These are phyloP conservation scores for Coniochaeta sp. DNA, from an alignment of 2,329 filamentous ascomycete genomes.

Conservation along the genomic window DNA sequence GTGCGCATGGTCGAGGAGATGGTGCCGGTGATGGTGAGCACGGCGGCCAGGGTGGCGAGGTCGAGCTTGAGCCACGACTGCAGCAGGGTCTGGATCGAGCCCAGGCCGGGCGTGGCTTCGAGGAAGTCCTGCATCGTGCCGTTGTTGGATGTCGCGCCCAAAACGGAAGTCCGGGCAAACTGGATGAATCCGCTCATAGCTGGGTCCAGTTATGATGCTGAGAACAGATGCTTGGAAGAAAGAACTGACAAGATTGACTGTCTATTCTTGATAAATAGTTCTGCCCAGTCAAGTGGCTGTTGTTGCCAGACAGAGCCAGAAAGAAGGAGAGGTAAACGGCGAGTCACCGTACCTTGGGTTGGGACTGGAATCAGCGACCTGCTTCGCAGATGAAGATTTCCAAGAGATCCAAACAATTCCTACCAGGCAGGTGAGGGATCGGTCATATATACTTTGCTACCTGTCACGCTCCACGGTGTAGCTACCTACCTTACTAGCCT, in stretches of 20 bases:
- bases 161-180: neutral
- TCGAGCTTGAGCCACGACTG: neutral
- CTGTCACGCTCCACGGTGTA: neutral
- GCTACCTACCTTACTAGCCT: no score
- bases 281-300: no score
- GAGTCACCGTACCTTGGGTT: neutral
- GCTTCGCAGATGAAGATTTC: neutral
- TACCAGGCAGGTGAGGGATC: neutral
- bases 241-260: no score
- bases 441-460: neutral
- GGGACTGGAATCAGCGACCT: neutral
- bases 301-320: no score
- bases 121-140: neutral
- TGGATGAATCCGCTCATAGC: neutral
- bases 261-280: no score
- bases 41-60: neutral
- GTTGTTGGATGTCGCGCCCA: neutral
- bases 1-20: neutral
- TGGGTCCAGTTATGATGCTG: no score
- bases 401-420: neutral
- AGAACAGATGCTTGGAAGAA: no score
- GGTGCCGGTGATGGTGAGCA: slow-evolving; percentile 2
- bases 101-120: neutral
- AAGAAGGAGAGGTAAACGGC: neutral
- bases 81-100: neutral